Evolutionary conservation across 73 alveolate species (phyloP).

Genomic region (Paramecium biaurelia): DNA sequence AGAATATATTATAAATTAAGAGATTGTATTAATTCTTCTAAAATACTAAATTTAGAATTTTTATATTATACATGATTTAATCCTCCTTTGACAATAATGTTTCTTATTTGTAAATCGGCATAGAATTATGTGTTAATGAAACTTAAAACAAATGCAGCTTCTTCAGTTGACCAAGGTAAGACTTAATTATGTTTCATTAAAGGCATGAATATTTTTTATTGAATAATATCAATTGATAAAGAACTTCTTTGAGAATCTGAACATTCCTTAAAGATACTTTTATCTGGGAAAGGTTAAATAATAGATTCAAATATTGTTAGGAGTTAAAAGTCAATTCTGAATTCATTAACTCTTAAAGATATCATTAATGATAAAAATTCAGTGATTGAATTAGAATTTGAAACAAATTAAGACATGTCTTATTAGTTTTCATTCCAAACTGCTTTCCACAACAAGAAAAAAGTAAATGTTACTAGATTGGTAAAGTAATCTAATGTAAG

Average conservation of each 20-base stretch:
- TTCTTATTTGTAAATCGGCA: neutral
- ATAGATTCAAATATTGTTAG: neutral
- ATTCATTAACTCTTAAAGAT: conserved; percentile 32
- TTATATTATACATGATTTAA: neutral
- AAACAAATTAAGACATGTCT: neutral
- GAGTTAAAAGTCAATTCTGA: neutral
- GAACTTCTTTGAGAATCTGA: neutral
- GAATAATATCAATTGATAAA: neutral
- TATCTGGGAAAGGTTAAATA: conserved; percentile 1
- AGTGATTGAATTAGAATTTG: neutral
- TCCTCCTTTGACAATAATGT: neutral
- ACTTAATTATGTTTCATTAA: neutral
- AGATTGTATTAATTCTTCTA: conserved; percentile 16
- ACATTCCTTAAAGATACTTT: neutral
- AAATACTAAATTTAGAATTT: neutral
- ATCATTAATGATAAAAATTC: neutral
- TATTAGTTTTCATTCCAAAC: neutral
- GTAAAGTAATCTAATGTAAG: conserved; percentile 7
- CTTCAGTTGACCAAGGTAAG: neutral
- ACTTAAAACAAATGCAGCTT: neutral
- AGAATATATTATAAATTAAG: neutral
- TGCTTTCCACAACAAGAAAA: neutral
- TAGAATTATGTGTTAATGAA: neutral
- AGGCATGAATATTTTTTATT: neutral
- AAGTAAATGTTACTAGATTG: neutral